phyloP scores from a whole-genome alignment of 345 rosid genomes.

The Eucalyptus caleyi region DNA sequence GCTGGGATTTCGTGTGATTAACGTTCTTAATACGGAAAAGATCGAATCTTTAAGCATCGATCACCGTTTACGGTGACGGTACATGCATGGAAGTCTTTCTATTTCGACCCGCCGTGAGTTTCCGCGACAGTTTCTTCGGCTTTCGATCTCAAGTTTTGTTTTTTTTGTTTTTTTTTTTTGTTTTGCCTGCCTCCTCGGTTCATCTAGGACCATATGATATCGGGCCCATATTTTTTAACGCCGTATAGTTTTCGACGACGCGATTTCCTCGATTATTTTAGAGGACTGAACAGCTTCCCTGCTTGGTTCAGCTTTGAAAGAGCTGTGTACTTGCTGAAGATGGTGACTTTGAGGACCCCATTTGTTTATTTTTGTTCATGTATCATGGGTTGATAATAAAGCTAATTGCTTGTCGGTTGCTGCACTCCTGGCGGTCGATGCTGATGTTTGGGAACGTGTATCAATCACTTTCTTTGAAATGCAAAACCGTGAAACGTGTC shows the following conservation, averaged over 20 bases:
- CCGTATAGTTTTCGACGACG: background rate
- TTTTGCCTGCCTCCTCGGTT: background rate
- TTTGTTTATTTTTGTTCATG: background rate
- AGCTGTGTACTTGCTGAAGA: background rate
- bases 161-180: background rate
- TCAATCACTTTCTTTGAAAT: constrained; percentile 3
- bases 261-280: background rate
- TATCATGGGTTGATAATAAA: background rate
- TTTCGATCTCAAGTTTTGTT: background rate
- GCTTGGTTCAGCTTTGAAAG: background rate
- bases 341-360: background rate
- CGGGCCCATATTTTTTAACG: background rate
- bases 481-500: background rate
- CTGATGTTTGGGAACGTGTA: constrained; percentile 6
- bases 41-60: background rate
- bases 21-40: background rate
- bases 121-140: background rate
- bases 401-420: constrained; percentile 15
- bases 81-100: background rate
- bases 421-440: background rate
- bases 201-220: background rate
- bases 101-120: background rate
- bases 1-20: background rate
- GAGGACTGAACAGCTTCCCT: background rate
- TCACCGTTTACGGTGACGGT: background rate